phyloP scores from a whole-genome alignment of 768 basidiomycete species.

The Crepidotus variabilis region DNA sequence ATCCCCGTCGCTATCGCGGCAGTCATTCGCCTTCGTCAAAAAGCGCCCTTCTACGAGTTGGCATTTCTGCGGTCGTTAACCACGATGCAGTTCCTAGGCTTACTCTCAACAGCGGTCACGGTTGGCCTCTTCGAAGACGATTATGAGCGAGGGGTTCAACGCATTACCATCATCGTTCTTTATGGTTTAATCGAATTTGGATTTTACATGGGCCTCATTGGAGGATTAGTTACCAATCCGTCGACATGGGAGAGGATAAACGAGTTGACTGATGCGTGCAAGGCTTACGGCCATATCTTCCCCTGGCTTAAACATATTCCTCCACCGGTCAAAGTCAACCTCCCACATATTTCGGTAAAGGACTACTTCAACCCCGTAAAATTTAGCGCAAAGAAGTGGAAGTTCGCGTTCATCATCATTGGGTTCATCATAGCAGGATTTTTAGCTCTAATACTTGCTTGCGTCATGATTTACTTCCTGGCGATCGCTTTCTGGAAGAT shows the following conservation, averaged over 20 bases:
- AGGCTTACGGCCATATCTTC: conserved; percentile 6
- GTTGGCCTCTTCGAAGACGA: conserved; percentile 8
- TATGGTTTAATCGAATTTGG: conserved; percentile 10
- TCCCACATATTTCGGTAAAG: not conserved
- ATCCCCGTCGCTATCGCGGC: conserved; percentile 16
- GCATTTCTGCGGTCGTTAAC: conserved; percentile 14
- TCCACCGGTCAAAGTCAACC: not conserved
- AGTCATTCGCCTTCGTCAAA: conserved; percentile 11
- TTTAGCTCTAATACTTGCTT: not conserved
- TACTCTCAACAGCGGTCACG: conserved; percentile 9
- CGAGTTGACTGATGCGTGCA: conserved; percentile 10
- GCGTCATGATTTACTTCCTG: not conserved
- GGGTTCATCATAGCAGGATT: conserved; percentile 5
- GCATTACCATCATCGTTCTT: conserved; percentile 1
- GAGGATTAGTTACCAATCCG: conserved; percentile 4
- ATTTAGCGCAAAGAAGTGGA: conserved; percentile 1
- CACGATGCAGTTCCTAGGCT: conserved; percentile 14
- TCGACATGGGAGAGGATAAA: conserved; percentile 6
- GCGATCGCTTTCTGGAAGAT: not conserved
- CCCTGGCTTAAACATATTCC: conserved; percentile 6
- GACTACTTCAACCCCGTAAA: not conserved
- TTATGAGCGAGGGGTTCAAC: not conserved
- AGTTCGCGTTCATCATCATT: not conserved
- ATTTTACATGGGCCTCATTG: conserved; percentile 14
- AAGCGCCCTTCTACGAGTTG: conserved; percentile 15